These are phyloP conservation scores for Aspergillus fumigatus DNA, from an alignment of 2,329 filamentous ascomycete species.

Conservation along the genomic window DNA sequence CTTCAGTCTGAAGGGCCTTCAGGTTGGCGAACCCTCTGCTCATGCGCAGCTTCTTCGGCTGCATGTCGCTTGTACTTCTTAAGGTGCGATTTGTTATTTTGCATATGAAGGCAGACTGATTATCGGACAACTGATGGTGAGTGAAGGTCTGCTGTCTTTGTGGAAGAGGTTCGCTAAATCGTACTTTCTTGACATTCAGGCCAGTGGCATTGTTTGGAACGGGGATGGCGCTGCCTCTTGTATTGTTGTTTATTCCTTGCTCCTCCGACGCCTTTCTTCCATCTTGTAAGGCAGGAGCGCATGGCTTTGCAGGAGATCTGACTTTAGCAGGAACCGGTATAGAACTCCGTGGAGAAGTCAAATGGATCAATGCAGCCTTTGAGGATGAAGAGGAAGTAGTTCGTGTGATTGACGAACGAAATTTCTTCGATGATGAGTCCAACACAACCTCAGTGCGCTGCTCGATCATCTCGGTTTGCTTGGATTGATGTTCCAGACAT, in stretches of 20 bases:
- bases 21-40: conserved; percentile 4
- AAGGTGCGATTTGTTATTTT: not conserved
- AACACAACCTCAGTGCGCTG: not conserved
- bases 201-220: not conserved
- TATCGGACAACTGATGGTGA: not conserved
- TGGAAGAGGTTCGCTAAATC: not conserved
- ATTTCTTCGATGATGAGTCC: not conserved
- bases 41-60: conserved; percentile 1
- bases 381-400: not conserved
- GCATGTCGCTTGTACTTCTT: not conserved
- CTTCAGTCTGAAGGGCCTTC: not conserved
- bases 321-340: not conserved
- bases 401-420: not conserved
- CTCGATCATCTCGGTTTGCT: not conserved
- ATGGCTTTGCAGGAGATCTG: not conserved
- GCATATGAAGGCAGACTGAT: not conserved
- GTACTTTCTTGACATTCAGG: not conserved
- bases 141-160: not conserved
- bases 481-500: not conserved
- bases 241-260: not conserved
- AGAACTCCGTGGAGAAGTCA: not conserved
- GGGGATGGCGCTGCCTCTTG: not conserved
- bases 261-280: not conserved
- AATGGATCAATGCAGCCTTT: not conserved
- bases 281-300: not conserved